Conservation (phyloP, 2,329 filamentous ascomycete species). For the Aspergillus sojae region DNA sequence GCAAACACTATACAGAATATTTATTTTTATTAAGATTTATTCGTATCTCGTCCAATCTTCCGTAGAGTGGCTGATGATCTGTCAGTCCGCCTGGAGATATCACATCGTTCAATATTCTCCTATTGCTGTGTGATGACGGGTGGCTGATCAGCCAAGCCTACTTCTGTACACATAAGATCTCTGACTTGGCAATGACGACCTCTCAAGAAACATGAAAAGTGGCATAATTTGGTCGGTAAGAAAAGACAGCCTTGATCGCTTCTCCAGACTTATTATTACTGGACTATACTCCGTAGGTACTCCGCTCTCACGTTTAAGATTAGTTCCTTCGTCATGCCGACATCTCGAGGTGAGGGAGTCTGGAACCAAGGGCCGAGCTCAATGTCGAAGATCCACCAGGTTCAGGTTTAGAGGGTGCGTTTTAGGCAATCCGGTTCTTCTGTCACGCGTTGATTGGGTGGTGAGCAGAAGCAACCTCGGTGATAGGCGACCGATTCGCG, state of each 20-base stretch:
- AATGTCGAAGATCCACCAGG: slow-evolving; percentile 15
- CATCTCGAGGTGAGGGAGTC: slow-evolving; percentile 11
- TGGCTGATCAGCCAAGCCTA: slow-evolving; percentile 19
- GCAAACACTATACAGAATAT: not conserved
- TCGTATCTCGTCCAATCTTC: not conserved
- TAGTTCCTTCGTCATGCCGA: slow-evolving; percentile 9
- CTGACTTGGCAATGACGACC: slow-evolving; percentile 1
- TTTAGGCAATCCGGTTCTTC: slow-evolving; percentile 14
- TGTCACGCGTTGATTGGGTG: slow-evolving; percentile 4
- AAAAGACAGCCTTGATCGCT: not conserved
- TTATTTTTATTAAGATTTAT: not conserved
- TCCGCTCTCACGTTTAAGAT: slow-evolving; percentile 2
- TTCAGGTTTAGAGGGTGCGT: slow-evolving; percentile 1
- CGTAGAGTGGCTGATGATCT: slow-evolving; percentile 17
- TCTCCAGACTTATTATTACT: not conserved
- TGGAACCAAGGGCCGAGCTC: slow-evolving; percentile 21
- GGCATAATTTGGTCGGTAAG: not conserved
- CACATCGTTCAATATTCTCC: slow-evolving; percentile 21
- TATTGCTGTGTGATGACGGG: slow-evolving; percentile 21
- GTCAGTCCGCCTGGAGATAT: slow-evolving; percentile 19
- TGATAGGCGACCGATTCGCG: slow-evolving; percentile 10
- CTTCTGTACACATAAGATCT: slow-evolving; percentile 7
- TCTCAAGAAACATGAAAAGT: not conserved
- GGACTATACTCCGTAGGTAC: not conserved
- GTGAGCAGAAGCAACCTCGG: not conserved